A percentile compares a stretch with the other conserved stretches of the same genome.
Evolutionary conservation across 163 green algal species (phyloP).

Genomic region (Smithsoniella earleae): DNA sequence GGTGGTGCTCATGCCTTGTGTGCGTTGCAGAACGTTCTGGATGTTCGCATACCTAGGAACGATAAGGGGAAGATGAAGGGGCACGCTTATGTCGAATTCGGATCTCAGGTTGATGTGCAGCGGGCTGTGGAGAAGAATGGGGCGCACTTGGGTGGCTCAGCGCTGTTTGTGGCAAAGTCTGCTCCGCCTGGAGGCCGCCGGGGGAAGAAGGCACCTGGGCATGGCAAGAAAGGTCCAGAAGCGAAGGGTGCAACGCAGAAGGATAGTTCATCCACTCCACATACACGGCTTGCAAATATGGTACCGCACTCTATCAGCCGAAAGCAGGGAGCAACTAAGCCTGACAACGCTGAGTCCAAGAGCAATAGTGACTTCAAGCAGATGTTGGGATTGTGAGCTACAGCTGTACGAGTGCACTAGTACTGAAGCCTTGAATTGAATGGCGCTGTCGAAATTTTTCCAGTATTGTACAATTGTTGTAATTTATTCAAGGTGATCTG

Average conservation of each 20-base stretch:
- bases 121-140: conserved; percentile 48
- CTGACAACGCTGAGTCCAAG: not conserved
- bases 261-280: not conserved
- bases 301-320: not conserved
- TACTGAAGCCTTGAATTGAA: no score
- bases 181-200: not conserved
- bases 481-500: no score
- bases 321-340: not conserved
- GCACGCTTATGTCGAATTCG: conserved; percentile 79
- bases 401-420: no score
- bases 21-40: conserved; percentile 46
- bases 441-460: no score
- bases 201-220: not conserved
- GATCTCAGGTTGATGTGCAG: conserved; percentile 43
- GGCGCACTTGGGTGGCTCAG: not conserved
- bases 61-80: conserved; percentile 44
- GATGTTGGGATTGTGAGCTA: not conserved
- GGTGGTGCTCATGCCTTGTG: conserved; percentile 53
- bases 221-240: not conserved
- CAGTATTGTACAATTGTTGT: no score
- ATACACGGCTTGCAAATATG: not conserved
- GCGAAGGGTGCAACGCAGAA: no score
- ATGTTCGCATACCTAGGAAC: conserved; percentile 27
- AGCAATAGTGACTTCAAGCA: not conserved
- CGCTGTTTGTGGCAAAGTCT: not conserved